Percentiles rank a stretch among this genome's conserved stretches.
These are phyloP conservation scores for Kwoniella shandongensis DNA, from an alignment of 768 basidiomycete species.

Conservation along the genomic window DNA sequence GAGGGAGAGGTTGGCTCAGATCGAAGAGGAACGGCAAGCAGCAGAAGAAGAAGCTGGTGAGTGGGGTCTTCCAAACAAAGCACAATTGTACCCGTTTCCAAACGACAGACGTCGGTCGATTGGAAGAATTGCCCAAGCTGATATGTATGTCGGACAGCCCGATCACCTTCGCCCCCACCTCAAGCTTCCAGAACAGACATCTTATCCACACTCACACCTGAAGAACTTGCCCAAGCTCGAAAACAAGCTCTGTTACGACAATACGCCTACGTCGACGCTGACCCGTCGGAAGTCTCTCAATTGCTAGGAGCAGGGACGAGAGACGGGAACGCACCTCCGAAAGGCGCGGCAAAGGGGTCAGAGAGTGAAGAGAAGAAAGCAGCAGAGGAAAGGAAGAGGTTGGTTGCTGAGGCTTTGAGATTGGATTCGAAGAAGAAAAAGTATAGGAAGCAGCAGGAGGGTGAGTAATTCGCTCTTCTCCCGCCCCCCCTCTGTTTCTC, in stretches of 20 bases:
- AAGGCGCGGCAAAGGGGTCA: constrained; percentile 12
- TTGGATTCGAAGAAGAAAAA: constrained; percentile 51
- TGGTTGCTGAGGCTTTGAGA: constrained; percentile 45
- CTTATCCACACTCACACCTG: constrained; percentile 33
- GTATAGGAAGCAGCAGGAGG: constrained; percentile 47
- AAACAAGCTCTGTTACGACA: constrained; percentile 42
- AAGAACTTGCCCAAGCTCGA: constrained; percentile 46
- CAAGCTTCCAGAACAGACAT: constrained; percentile 17
- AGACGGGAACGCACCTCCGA: constrained; percentile 33
- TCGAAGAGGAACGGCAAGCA: constrained; percentile 14
- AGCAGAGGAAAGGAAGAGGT: constrained; percentile 40
- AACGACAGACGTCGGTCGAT: no score
- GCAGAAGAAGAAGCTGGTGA: constrained; percentile 18
- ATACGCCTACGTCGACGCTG: constrained; percentile 51
- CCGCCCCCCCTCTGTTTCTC: no score
- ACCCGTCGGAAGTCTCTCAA: constrained; percentile 9
- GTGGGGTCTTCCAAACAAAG: no score
- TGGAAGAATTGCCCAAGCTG: no score
- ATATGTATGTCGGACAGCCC: no score
- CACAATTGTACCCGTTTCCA: no score
- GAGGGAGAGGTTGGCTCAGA: constrained; percentile 23
- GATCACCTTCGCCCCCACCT: constrained; percentile 6
- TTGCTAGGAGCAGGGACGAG: not conserved
- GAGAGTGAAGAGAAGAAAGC: constrained; percentile 47
- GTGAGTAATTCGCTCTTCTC: no score